Evolutionary conservation across 495 filamentous ascomycete genomes (phyloP), one percentile per base, ranked within the genome.

Genomic region (Neurospora sp.): DNA sequence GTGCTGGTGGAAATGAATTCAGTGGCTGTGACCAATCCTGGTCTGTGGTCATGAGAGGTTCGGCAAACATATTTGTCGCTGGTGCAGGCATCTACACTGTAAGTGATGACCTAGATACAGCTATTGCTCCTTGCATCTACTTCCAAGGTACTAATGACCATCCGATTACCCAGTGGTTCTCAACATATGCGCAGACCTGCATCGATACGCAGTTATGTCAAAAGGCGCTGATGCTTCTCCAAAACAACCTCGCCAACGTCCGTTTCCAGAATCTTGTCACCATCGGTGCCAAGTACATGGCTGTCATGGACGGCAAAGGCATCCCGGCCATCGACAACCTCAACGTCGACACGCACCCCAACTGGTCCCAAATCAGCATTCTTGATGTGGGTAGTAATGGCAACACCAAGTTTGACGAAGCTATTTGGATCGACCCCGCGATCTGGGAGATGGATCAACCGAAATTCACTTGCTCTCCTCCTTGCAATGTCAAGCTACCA

Each of bases 211-310:
- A 94, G 78, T 87, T 86, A 72, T 97, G 94, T 83, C 93, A 97
- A 83, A 87, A 91, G 73, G 90, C 92, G 76, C 93, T 97, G 82
- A 87, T 94, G 31, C 86, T 87, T 77, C 85, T 98, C 20, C 89
- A 96, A 78, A 88, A 88, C 23, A 82, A 81, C 46, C 85, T 86
- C 31, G 85, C 95, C 44, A 86, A 89, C 72, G 79, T 96, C 37
- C 66, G 46, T 9, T 41, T 77, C 39, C n/a, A 77, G 37, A 14
- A 77, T 42, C 12, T 77, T 44, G 42, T 77, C 7, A 72, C 71
- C 27, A 77, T 77, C 27, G 74, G 76, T 4, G 70, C 60, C 18
- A 73, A 69, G 10, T 66, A 73, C 39, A 69, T 70, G 20, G 31
- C 54, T 23, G 49, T 71, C n/a, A 77, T 77, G 72, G 74, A 78